phyloP scores from a whole-genome alignment of 2,329 filamentous ascomycete genomes.

The Microsporum ferrugineum region DNA sequence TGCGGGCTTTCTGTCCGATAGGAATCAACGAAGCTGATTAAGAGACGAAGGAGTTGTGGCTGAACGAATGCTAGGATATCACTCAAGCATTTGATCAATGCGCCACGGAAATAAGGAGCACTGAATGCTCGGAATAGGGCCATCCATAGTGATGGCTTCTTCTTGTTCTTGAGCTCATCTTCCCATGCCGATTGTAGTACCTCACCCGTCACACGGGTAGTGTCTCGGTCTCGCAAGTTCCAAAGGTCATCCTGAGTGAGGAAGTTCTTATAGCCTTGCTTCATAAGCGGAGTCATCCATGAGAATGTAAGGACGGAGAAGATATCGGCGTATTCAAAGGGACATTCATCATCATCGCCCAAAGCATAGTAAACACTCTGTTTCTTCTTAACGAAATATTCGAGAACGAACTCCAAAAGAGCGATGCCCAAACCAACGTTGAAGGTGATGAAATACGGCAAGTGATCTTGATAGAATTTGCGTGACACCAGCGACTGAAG shows the following conservation, averaged over 20 bases:
- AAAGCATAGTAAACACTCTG: constrained; percentile 57
- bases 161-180: constrained; percentile 52
- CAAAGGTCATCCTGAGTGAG: constrained; percentile 92
- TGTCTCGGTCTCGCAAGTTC: constrained; percentile 72
- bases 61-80: constrained; percentile 80
- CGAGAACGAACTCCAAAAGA: constrained; percentile 59
- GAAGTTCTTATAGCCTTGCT: constrained; percentile 78
- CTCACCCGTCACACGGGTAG: constrained; percentile 60
- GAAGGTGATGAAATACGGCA: constrained; percentile 69
- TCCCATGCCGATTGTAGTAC: constrained; percentile 67
- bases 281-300: constrained; percentile 99
- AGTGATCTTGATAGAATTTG: constrained; percentile 52
- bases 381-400: constrained; percentile 79
- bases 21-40: constrained; percentile 77
- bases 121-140: constrained; percentile 77
- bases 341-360: constrained; percentile 55
- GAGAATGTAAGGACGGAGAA: constrained; percentile 91
- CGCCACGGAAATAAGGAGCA: constrained; percentile 67
- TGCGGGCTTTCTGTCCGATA: constrained; percentile 55
- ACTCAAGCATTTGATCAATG: constrained; percentile 78
- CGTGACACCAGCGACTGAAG: constrained; percentile 75
- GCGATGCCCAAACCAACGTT: constrained; percentile 60
- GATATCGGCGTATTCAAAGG: constrained; percentile 78
- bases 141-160: constrained; percentile 74
- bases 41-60: constrained; percentile 71